Percentiles rank a stretch among this genome's conserved stretches.
Conservation (phyloP, 805 yeast genomes). For the Lachancea fermentati region DNA sequence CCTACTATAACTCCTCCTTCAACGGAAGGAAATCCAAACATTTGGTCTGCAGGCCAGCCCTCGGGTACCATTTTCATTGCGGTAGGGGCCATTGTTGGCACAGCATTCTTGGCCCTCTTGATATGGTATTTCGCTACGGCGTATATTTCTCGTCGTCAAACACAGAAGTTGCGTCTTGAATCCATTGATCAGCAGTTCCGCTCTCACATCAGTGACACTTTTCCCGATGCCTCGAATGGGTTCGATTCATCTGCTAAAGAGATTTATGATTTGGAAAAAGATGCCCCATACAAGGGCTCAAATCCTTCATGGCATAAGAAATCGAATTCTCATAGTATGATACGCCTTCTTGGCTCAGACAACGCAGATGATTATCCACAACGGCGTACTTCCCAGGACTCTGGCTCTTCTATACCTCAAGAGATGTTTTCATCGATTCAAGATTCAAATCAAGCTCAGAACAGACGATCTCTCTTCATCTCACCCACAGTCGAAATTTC, state of each 20-base stretch:
- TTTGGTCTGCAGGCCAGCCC: conserved; percentile 57
- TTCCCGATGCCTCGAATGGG: neutral
- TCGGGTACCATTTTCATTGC: conserved; percentile 81
- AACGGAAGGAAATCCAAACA: conserved; percentile 56
- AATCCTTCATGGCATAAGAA: neutral
- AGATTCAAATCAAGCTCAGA: conserved; percentile 15
- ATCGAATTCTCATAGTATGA: conserved; percentile 6
- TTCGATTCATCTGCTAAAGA: neutral
- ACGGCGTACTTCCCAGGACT: neutral
- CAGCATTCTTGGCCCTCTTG: conserved; percentile 45
- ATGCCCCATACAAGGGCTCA: neutral
- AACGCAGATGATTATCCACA: neutral
- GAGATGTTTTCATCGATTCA: conserved; percentile 14
- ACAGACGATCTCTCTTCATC: conserved; percentile 48
- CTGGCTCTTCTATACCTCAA: conserved; percentile 1
- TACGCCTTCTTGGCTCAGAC: conserved; percentile 6
- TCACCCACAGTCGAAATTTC: conserved; percentile 78
- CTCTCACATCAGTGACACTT: conserved; percentile 1
- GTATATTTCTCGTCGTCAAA: conserved; percentile 44
- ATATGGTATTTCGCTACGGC: conserved; percentile 49
- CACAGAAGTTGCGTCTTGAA: conserved; percentile 37
- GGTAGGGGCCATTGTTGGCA: conserved; percentile 65
- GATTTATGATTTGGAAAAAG: conserved; percentile 1
- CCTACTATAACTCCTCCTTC: conserved; percentile 48
- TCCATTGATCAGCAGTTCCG: conserved; percentile 11